These are phyloP conservation scores for Aspergillus sclerotialis DNA, from an alignment of 2,329 filamentous ascomycete genomes.

Conservation along the genomic window DNA sequence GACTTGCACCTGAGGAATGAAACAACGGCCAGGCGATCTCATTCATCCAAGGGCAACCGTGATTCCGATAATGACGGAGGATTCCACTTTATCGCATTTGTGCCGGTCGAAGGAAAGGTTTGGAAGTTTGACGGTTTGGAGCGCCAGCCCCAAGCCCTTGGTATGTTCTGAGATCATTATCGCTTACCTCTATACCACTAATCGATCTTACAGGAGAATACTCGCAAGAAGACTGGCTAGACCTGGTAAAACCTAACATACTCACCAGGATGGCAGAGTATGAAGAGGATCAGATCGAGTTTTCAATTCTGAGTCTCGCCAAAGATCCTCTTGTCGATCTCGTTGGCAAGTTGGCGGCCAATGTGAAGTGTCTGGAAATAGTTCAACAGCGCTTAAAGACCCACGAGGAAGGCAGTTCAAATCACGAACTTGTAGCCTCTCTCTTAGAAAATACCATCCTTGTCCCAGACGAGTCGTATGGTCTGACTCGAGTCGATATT, in stretches of 20 bases:
- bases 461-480: constrained; percentile 31
- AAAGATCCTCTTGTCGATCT: constrained; percentile 54
- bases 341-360: constrained; percentile 35
- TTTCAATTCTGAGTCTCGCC: constrained; percentile 70
- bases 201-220: constrained; percentile 28
- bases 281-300: constrained; percentile 60
- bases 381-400: constrained; percentile 25
- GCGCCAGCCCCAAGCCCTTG: constrained; percentile 59
- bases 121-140: constrained; percentile 90
- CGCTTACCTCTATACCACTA: constrained; percentile 4
- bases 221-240: constrained; percentile 57
- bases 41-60: constrained; percentile 31
- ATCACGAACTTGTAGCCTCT: constrained; percentile 2
- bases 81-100: constrained; percentile 86
- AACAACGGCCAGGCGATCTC: constrained; percentile 32
- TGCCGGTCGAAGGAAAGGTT: constrained; percentile 65
- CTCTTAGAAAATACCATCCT: constrained; percentile 18
- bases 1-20: constrained; percentile 56
- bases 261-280: constrained; percentile 60
- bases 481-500: constrained; percentile 26
- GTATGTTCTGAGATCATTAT: constrained; percentile 22
- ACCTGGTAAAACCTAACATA: constrained; percentile 58
- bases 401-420: neutral
- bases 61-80: constrained; percentile 53
- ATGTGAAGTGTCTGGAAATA: constrained; percentile 38